Percentiles rank a stretch among this genome's conserved stretches.
phyloP scores from a whole-genome alignment of 1,284 basidiomycete genomes.

The Ceratorhiza oryzae-sativae region DNA sequence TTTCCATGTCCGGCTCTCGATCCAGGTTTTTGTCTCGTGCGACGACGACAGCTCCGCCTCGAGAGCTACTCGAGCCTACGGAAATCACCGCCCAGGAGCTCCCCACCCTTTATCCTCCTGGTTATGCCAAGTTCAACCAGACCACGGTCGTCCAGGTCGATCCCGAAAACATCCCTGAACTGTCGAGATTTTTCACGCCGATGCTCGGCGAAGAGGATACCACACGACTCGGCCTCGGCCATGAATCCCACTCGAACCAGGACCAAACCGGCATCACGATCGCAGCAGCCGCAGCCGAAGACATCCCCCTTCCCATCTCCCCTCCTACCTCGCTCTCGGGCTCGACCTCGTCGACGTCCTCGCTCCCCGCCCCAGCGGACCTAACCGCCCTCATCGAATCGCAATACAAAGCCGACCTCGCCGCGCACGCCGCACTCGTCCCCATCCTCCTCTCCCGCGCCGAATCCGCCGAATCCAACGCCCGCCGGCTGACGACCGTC shows the following conservation, averaged over 20 bases:
- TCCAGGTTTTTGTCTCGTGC: slow-evolving; percentile 18
- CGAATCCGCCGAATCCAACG: slow-evolving; percentile 25
- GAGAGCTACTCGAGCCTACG: neutral
- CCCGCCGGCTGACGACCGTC: slow-evolving; percentile 9
- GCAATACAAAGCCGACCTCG: slow-evolving; percentile 37
- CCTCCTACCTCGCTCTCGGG: neutral
- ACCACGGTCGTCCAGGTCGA: slow-evolving; percentile 8
- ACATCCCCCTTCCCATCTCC: slow-evolving; percentile 21
- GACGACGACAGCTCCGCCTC: slow-evolving; percentile 4
- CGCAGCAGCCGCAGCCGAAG: too few species aligned
- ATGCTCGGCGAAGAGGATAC: slow-evolving; percentile 8
- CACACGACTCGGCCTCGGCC: neutral
- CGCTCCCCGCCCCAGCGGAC: neutral
- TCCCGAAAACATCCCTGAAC: slow-evolving; percentile 33
- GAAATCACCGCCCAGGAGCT: slow-evolving; percentile 2
- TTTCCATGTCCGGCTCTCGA: neutral
- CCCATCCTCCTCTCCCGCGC: slow-evolving; percentile 28
- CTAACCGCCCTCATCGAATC: slow-evolving; percentile 26
- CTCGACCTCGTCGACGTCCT: slow-evolving; percentile 1
- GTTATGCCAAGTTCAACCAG: slow-evolving; percentile 18
- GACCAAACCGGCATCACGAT: too few species aligned
- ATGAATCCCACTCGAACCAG: neutral
- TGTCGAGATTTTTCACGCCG: slow-evolving; percentile 15
- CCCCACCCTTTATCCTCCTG: slow-evolving; percentile 30
- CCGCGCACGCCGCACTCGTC: slow-evolving; percentile 28